Base-by-base conservation (phyloP, 495 filamentous ascomycete species). In the Monascus purpureus region DNA sequence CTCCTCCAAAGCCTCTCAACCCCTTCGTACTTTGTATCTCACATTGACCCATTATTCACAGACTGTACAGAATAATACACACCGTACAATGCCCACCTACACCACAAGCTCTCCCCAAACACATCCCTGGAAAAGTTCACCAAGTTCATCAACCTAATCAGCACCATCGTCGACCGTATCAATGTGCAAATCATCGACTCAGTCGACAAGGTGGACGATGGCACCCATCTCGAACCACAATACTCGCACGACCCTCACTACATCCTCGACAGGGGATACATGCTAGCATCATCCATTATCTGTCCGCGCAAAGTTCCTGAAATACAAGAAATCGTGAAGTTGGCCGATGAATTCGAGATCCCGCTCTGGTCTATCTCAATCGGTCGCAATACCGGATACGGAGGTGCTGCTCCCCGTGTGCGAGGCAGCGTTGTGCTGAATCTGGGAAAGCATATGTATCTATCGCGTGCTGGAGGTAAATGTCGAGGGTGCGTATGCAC, bases 331-430 rank as follows among this genome's bases (percentile, higher is more conserved):
- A 47, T 67, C 12, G 57, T 70, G 16, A 43, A 40, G 13, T 55
- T 58, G 46, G 57, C 57, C 9, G 72, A 73, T 40, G 46, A 64
- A 31, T 52, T 57, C 36, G 33, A 41, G 7, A 54, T 75, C 9
- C 69, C 71, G 4, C 52, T 73, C 26, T 75, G 61, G 38, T 64
- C 71, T 2, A 62, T 66, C 31, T 68, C 62, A 5, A 65, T 70
- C 35, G 69, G 70, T 0, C 43, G 67, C 8, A 73, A 73, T 20
- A 22, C 25, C 9, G 41, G 37, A 4, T 44, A 76, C 44, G 73
- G 72, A 13, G 73, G 73, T 17, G 62, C 68, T 0, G 67, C 68
- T 0, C 67, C 70, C 1, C 49, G 68, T 12, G 59, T 75, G 2
- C 58, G 53, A 1, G 72, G 71, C 6, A 60, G 53, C 17, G 60